Percentiles rank a stretch among this genome's conserved stretches.
Evolutionary conservation across 2,329 filamentous ascomycete species (phyloP).

Genomic region (Geosmithia morbida): DNA sequence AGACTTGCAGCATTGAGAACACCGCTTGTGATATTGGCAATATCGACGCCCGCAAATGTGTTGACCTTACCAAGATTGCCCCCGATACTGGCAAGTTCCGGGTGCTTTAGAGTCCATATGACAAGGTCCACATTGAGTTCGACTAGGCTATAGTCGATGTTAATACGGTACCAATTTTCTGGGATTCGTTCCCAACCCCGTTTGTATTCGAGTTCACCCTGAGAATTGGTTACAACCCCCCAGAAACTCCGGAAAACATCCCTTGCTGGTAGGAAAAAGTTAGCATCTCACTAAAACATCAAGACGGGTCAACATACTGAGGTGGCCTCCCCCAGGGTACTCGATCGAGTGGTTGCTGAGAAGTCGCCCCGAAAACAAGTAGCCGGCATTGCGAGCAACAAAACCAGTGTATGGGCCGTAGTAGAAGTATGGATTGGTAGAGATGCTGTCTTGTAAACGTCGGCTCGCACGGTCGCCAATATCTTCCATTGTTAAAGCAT

Average conservation of each 20-base stretch:
- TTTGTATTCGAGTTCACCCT: constrained; percentile 24
- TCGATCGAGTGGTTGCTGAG: constrained; percentile 27
- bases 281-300: neutral
- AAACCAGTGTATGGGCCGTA: constrained; percentile 36
- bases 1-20: constrained; percentile 25
- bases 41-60: constrained; percentile 31
- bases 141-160: constrained; percentile 30
- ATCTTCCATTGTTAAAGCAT: constrained; percentile 18
- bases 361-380: constrained; percentile 25
- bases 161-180: constrained; percentile 31
- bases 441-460: constrained; percentile 30
- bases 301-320: constrained; percentile 3
- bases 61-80: constrained; percentile 36
- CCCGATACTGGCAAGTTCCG: constrained; percentile 28
- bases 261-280: constrained; percentile 4
- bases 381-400: constrained; percentile 31
- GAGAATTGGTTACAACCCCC: constrained; percentile 19
- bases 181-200: constrained; percentile 36
- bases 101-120: constrained; percentile 20
- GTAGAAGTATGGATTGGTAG: constrained; percentile 37
- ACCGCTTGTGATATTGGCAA: constrained; percentile 25
- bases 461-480: constrained; percentile 25
- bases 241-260: constrained; percentile 29
- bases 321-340: constrained; percentile 16
- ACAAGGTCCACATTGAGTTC: constrained; percentile 23